These are phyloP conservation scores for Dipteronia dyeriana DNA, from an alignment of 345 rosid species.

Conservation along the genomic window DNA sequence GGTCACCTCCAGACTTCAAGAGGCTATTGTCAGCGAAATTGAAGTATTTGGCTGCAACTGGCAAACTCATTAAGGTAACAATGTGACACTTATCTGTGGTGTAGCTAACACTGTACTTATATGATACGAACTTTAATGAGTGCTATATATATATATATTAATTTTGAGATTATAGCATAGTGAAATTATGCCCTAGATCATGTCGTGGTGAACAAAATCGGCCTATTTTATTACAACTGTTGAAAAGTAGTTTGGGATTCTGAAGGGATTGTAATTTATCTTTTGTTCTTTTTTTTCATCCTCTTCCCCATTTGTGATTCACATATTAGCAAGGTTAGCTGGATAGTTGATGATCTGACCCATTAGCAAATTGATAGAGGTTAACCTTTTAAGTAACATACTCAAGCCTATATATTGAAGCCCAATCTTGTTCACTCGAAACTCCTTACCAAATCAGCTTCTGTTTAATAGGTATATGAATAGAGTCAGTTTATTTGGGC, in stretches of 20 bases:
- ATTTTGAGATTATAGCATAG: neutral
- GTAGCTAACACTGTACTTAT: neutral
- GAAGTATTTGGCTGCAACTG: conserved; percentile 69
- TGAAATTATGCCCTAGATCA: neutral
- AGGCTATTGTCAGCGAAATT: conserved; percentile 80
- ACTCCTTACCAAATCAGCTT: neutral
- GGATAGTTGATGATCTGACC: neutral
- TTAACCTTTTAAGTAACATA: neutral
- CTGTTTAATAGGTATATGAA: neutral
- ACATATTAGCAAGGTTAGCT: neutral
- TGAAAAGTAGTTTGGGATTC: neutral
- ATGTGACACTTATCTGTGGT: conserved; percentile 6
- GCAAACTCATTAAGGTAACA: conserved; percentile 84
- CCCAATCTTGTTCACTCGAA: neutral
- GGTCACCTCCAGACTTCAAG: conserved; percentile 91
- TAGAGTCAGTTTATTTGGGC: neutral
- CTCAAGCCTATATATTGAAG: neutral
- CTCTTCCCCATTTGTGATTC: neutral
- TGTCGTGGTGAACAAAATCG: neutral
- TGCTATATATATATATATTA: neutral
- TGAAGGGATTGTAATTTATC: conserved; percentile 2
- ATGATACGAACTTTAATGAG: neutral
- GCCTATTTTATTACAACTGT: neutral
- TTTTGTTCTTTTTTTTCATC: neutral
- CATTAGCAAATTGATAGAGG: neutral